Conservation (phyloP, 306 rosid species). For the Astragalus membranaceus region DNA sequence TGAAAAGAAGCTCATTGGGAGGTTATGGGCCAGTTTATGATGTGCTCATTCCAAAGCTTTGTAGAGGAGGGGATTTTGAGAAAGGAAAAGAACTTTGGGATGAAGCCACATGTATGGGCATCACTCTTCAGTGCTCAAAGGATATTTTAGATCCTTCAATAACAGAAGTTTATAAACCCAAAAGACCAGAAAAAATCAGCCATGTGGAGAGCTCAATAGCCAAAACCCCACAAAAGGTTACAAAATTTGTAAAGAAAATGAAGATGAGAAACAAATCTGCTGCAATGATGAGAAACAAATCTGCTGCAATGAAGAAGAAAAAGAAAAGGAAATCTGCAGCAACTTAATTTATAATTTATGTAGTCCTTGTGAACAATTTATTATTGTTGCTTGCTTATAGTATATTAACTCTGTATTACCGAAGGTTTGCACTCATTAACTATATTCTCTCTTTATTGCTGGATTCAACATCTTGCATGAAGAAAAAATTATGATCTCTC, state of each 20-base stretch:
- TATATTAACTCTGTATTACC: background rate
- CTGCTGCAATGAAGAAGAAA: constrained; percentile 3
- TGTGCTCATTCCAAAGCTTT: constrained; percentile 72
- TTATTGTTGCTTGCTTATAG: background rate
- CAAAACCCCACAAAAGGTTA: constrained; percentile 24
- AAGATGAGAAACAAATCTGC: constrained; percentile 24
- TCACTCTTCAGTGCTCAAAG: constrained; percentile 49
- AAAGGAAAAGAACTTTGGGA: constrained; percentile 79
- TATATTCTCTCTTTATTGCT: background rate
- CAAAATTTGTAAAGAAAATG: constrained; percentile 24
- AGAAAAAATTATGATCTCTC: background rate
- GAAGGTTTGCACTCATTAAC: background rate
- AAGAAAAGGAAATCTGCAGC: constrained; percentile 9
- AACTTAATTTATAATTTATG: constrained; percentile 4
- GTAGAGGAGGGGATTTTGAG: constrained; percentile 62
- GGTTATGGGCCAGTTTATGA: constrained; percentile 82
- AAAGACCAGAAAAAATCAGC: constrained; percentile 33
- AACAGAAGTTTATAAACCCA: constrained; percentile 61
- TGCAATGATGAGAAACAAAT: constrained; percentile 17
- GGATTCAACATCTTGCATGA: background rate
- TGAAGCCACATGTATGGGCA: constrained; percentile 58
- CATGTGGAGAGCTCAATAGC: constrained; percentile 22
- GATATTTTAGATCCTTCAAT: constrained; percentile 71
- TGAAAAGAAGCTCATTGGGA: constrained; percentile 65
- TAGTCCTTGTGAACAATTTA: constrained; percentile 3